phyloP scores from a whole-genome alignment of 176 grass and related monocot genomes.

The Hsuehochloa calcarea region DNA sequence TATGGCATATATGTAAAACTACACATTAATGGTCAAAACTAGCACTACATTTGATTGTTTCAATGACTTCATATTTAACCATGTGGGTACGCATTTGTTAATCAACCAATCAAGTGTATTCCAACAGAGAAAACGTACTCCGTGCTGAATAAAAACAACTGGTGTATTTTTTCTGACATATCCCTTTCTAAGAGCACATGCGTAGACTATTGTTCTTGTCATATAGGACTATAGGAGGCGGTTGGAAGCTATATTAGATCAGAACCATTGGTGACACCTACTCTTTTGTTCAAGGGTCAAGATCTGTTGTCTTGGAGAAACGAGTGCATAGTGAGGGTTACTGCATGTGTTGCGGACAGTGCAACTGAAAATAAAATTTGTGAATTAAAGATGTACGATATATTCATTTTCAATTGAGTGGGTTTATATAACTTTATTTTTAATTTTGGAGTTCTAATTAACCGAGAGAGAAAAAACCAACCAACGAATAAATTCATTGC shows the following conservation, averaged over 20 bases:
- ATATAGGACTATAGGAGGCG: neutral
- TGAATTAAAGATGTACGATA: too few relatives aligned
- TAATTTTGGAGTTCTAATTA: too few relatives aligned
- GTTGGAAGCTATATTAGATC: neutral
- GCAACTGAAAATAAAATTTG: too few relatives aligned
- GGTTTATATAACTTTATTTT: too few relatives aligned
- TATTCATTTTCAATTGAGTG: too few relatives aligned
- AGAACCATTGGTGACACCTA: too few relatives aligned
- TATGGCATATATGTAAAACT: neutral
- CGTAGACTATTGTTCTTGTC: neutral
- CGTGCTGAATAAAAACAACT: neutral
- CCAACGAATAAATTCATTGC: too few relatives aligned
- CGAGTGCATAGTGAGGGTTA: too few relatives aligned
- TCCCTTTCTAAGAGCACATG: conserved; percentile 1
- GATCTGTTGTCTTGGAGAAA: too few relatives aligned
- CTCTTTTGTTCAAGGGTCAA: too few relatives aligned
- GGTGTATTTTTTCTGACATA: neutral
- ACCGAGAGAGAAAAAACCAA: too few relatives aligned
- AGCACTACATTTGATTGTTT: neutral
- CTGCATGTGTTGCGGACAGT: too few relatives aligned
- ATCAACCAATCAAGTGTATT: neutral
- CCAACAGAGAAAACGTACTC: neutral
- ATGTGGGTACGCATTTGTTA: neutral
- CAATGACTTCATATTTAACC: neutral
- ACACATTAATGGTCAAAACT: neutral